Evolutionary conservation across 257 asterid species (phyloP).

Genomic region (Salvia rosmarinus): DNA sequence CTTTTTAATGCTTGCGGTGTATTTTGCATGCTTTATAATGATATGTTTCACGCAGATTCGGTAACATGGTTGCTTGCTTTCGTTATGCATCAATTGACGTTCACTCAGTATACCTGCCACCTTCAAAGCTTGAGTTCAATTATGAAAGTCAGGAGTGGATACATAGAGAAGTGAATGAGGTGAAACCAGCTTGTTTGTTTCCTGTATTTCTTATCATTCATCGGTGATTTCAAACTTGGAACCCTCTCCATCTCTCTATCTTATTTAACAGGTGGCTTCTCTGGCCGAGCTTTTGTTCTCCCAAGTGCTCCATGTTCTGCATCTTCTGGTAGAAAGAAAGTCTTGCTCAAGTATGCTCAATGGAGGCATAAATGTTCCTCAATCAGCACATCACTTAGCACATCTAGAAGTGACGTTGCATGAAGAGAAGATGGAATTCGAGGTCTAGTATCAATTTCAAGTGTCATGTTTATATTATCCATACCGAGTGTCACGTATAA

Average conservation of each 20-base stretch:
- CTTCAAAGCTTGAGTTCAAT: conserved; percentile 74
- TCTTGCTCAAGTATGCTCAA: conserved; percentile 35
- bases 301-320: conserved; percentile 71
- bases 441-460: conserved; percentile 50
- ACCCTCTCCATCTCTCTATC: conserved; percentile 22
- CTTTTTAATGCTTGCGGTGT: neutral
- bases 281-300: conserved; percentile 79
- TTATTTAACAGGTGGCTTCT: conserved; percentile 59
- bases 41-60: conserved; percentile 60
- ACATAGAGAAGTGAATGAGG: conserved; percentile 71
- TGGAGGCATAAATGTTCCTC: conserved; percentile 44
- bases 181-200: conserved; percentile 36
- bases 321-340: conserved; percentile 57
- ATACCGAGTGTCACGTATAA: neutral
- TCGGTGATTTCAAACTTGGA: conserved; percentile 16
- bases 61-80: conserved; percentile 97
- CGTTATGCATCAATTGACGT: conserved; percentile 96
- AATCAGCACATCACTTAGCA: conserved; percentile 58
- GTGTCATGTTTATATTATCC: conserved; percentile 21
- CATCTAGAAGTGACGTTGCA: conserved; percentile 74
- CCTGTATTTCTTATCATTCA: neutral
- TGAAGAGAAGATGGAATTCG: conserved; percentile 82
- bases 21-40: conserved; percentile 31
- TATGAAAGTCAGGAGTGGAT: conserved; percentile 84
- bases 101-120: conserved; percentile 86